Percentiles rank a stretch among this genome's conserved stretches.
These are phyloP conservation scores for Alternaria ethzedia DNA, from an alignment of 2,329 filamentous ascomycete species.

Conservation along the genomic window DNA sequence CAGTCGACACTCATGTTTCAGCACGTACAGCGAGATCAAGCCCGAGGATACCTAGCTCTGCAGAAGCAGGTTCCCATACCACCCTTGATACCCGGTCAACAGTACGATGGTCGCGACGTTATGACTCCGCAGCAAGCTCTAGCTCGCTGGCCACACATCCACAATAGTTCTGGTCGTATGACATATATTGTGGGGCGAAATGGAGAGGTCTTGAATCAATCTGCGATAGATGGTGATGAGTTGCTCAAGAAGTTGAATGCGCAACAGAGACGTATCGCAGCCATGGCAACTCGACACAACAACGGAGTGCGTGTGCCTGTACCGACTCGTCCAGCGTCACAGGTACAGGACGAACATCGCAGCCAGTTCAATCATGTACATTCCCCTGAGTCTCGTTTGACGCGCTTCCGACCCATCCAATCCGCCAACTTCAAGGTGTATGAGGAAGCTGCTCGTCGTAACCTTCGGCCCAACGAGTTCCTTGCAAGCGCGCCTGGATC, in stretches of 20 bases:
- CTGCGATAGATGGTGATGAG: neutral
- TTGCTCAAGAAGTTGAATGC: neutral
- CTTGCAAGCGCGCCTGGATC: constrained; percentile 6
- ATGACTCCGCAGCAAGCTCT: neutral
- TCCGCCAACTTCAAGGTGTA: neutral
- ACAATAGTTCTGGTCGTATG: neutral
- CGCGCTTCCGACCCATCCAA: neutral
- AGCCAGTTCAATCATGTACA: neutral
- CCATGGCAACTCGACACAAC: neutral
- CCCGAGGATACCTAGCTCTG: neutral
- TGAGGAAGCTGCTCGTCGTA: neutral
- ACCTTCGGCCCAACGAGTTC: neutral
- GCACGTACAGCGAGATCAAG: neutral
- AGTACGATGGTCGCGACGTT: neutral
- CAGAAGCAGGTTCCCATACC: neutral
- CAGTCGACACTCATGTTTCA: neutral
- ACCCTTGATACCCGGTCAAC: neutral
- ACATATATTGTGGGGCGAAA: neutral
- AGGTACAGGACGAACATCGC: neutral
- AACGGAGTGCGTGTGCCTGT: neutral
- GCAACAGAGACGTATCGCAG: neutral
- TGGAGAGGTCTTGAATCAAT: neutral
- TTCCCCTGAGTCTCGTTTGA: neutral
- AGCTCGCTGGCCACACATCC: neutral
- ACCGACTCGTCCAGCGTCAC: neutral